These are phyloP conservation scores for Agaricus sinodeliciosus DNA, from an alignment of 768 basidiomycete species.

Conservation along the genomic window DNA sequence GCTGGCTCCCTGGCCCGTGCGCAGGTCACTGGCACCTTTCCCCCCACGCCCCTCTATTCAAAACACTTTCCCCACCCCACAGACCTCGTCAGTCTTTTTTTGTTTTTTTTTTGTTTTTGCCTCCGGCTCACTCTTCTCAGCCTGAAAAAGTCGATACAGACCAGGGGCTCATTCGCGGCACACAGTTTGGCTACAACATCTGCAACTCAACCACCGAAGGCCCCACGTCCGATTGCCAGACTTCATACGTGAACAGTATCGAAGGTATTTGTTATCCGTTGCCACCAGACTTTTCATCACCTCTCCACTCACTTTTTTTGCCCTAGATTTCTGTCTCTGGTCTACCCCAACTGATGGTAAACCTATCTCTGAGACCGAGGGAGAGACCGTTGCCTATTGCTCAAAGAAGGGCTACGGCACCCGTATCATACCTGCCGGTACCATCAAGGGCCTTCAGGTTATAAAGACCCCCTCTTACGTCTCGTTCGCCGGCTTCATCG, in stretches of 20 bases:
- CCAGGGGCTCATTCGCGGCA: conserved; percentile 23
- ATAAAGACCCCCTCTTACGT: conserved; percentile 53
- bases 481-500: conserved; percentile 55
- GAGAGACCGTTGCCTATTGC: conserved; percentile 71
- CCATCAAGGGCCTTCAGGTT: conserved; percentile 59
- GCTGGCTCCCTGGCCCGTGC: conserved; percentile 18
- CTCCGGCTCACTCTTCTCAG: conserved; percentile 11
- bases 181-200: conserved; percentile 57
- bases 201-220: conserved; percentile 64
- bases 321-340: conserved; percentile 65
- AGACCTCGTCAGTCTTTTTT: conserved; percentile 27
- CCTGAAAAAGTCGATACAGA: conserved; percentile 26
- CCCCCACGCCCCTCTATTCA: conserved; percentile 31
- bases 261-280: conserved; percentile 22
- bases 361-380: conserved; percentile 60
- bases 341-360: conserved; percentile 44
- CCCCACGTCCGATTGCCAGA: conserved; percentile 56
- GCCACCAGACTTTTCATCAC: neutral
- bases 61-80: conserved; percentile 34
- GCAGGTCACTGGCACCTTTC: conserved; percentile 25
- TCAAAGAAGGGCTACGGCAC: conserved; percentile 65
- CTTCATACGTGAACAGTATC: conserved; percentile 45
- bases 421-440: conserved; percentile 63
- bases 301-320: neutral
- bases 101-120: neutral